Base-by-base conservation (phyloP, 2,329 filamentous ascomycete genomes). In the Colletotrichum cuscutae region DNA sequence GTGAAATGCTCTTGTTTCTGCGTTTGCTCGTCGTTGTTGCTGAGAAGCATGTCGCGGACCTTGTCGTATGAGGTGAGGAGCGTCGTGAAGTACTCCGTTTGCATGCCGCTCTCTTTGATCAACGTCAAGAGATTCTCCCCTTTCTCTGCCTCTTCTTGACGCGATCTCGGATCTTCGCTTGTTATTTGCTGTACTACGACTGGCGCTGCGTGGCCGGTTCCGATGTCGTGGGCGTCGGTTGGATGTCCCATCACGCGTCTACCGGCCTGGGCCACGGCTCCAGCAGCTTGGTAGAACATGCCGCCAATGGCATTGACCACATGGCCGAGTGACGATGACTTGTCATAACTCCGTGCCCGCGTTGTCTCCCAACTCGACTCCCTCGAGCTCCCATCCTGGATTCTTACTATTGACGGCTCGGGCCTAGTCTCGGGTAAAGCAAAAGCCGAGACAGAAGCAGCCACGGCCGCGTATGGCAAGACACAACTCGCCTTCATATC, bases 401-500 rank as follows among this genome's bases (percentile, higher is more conserved):
- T 19, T 8, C 5, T 15, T 15, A 65, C 24, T 13, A 37, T 46
- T 49, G 13, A 19, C 7, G 32, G 3, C 53, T 7, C 24, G 24
- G 4, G 6, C 4, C 19, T 6, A 6, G 13, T n/a, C 2, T 24
- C 65, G 19, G 65, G 46, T 12, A 35, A 15, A 11, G 19, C 35
- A n/a, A 49, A 2, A 1, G 53, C 61, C 12, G 71, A 46, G 1
- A 46, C 56, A n/a, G 35, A 46, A 2, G 54, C 46, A n/a, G 35
- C 46, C 4, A 22, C 59, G 13, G 68, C 52, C 32, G 57, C 57
- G n/a, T 67, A 22, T 1, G 71, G 62, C 6, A 68, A 13, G 9
- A 72, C 15, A 42, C 7, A 2, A 13, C 37, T 30, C 7, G 60
- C 22, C 13, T 35, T 72, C 70, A 72, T 72, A 7, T 22, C 60